Evolutionary conservation across 2,329 filamentous ascomycete genomes (phyloP), one percentile per base, ranked within the genome.

Genomic region (Botrytis sinoallii): DNA sequence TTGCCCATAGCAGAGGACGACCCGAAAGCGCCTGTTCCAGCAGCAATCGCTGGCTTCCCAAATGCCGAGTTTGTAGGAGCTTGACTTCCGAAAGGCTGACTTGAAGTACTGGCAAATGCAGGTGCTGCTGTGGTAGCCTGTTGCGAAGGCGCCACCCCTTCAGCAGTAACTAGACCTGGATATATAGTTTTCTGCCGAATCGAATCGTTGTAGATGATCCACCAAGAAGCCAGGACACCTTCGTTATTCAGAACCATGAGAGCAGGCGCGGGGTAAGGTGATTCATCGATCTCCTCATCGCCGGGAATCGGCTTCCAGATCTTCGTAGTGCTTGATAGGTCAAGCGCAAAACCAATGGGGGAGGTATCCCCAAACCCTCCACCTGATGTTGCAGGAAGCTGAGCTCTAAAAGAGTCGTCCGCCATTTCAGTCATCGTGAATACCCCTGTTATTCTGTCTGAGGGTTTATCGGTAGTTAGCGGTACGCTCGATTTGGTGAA

Each of bases 161-260:
- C 77, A 46, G 84, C 84, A 63, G 83, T 84, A 59, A 86, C 84
- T 76, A 98, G 85, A 7, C 92, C 93, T 59, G 91, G 88, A 81
- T 94, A 98, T 0, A 89, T 88, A 10, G 89, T 89, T 5, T 91
- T 91, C 78, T 91, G 86, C 74, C 91, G 89, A 75, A 99, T 90
- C 2, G 95, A 94, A 60, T 97, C 94, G 52, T 92, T 89, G 83
- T 98, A 98, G 32, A 98, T 88, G 61, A 98, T 84, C 93, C 95
- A 98, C 94, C 95, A 99, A 20, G 90, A 88, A 64, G 89, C 90
- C 25, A 99, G 85, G 16, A 97, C 84, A 76, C 96, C 96, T 79
- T 98, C 93, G 77, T 97, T 91, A 75, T 97, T 98, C 25, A 99
- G 85, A 44, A 94, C 87, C 86, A 96, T 91, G 60, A 97, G 86